A percentile compares a stretch with the other conserved stretches of the same genome.
These are phyloP conservation scores for Fomitiporia mediterranea DNA, from an alignment of 1,284 basidiomycete genomes.

Conservation along the genomic window DNA sequence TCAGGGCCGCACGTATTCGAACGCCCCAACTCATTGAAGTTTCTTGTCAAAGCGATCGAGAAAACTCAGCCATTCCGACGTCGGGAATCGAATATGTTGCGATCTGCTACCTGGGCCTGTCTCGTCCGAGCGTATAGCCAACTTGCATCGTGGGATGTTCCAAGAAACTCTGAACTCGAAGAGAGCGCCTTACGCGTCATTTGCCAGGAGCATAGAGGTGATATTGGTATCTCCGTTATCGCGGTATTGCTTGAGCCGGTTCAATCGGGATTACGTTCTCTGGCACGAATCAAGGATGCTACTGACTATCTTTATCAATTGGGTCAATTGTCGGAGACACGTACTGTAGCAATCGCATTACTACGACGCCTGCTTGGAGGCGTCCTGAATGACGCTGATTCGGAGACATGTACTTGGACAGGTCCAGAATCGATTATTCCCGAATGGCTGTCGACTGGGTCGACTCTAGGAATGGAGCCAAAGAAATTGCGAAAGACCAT, in stretches of 20 bases:
- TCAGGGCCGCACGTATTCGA: constrained; percentile 12
- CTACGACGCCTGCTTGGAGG: constrained; percentile 9
- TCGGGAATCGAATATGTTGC: neutral
- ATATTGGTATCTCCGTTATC: constrained; percentile 6
- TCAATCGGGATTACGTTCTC: neutral
- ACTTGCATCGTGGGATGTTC: constrained; percentile 3
- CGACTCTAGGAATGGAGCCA: neutral
- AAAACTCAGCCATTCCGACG: constrained; percentile 2
- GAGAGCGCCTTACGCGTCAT: constrained; percentile 3
- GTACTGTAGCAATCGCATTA: neutral
- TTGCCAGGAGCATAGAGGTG: constrained; percentile 8
- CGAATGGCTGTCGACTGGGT: constrained; percentile 6
- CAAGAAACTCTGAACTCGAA: neutral
- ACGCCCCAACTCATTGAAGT: constrained; percentile 11
- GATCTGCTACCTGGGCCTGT: constrained; percentile 13
- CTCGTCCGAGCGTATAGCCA: constrained; percentile 10
- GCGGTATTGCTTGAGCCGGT: neutral
- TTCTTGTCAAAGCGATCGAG: constrained; percentile 10
- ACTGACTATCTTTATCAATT: neutral
- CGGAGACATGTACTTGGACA: constrained; percentile 2
- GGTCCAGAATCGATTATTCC: constrained; percentile 4
- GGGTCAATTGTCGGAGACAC: neutral
- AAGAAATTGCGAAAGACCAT: neutral
- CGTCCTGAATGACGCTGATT: neutral
- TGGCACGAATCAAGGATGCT: neutral